Base-by-base conservation (phyloP, 768 basidiomycete species). In the Multifurca ochricompacta region DNA sequence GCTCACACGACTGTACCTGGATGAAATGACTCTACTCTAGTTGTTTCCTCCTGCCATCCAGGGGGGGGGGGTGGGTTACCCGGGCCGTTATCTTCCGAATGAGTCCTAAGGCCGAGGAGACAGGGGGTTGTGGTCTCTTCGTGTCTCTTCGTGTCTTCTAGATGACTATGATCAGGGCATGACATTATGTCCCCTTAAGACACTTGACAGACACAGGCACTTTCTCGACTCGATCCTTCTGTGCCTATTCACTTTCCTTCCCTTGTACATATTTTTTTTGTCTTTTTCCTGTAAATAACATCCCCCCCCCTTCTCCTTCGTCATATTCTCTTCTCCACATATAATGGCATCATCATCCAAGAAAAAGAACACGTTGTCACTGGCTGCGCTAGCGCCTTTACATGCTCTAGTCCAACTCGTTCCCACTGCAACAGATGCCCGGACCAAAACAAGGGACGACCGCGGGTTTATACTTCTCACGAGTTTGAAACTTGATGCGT, bases 371-470 rank as follows among this genome's bases (percentile, higher is more conserved):
- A 2, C 7, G 6, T 46, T 50, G 2, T 45, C 44, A 31, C 55
- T 56, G 27, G 50, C 45, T 14, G 39, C 55, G 1, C 37, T 56
- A 13, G 55, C 50, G 7, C 55, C 55, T 13, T 23, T 56, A 14
- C 50, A 56, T n/a, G 45, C 37, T 35, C 55, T 56, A 11, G 37
- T 27, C 1, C 55, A 47, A 21, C 50, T 52, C 32, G 31, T 56
- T 8, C 37, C 55, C n/a, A 18, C 30, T 5, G 14, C 47, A 6
- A 16, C 54, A n/a, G n/a, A n/a, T 23, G 11, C 43, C 3, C n/a
- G 16, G 32, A 28, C 43, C 5, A 30, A 21, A 18, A 21, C 18
- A 40, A 21, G 23, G 43, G 5, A 0, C 16, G 23, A 40, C 4
- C 23, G 25, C 10, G 31, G 30, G 4, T 56, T 28, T 31, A 39